Evolutionary conservation across 768 basidiomycete genomes (phyloP).

Genomic region (Trametes elegans): DNA sequence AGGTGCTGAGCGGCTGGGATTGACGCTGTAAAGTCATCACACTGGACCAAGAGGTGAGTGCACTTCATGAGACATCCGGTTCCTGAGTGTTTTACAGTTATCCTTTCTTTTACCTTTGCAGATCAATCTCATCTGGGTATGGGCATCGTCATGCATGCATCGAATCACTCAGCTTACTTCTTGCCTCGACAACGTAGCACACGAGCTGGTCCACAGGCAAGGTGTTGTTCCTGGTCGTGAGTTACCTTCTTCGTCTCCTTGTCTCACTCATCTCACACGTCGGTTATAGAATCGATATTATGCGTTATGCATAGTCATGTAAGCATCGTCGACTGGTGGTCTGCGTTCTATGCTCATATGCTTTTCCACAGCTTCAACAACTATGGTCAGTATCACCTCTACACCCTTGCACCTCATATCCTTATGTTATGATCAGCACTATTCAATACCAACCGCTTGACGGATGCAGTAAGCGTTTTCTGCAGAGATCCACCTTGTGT

Average conservation of each 20-base stretch:
- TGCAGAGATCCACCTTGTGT: neutral
- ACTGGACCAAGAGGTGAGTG: slow-evolving; percentile 48
- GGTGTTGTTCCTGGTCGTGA: slow-evolving; percentile 50
- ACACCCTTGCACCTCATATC: neutral
- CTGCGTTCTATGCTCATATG: no score
- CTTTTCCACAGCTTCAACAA: slow-evolving; percentile 57
- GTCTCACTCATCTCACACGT: neutral
- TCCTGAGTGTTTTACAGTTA: neutral
- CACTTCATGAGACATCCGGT: neutral
- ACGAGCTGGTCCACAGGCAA: slow-evolving; percentile 59
- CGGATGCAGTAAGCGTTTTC: slow-evolving; percentile 13
- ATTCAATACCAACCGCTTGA: slow-evolving; percentile 35
- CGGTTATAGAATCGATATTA: slow-evolving; percentile 56
- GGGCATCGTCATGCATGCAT: no score
- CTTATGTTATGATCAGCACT: slow-evolving; percentile 31
- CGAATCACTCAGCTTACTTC: no score
- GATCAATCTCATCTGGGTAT: slow-evolving; percentile 57
- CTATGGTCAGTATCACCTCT: slow-evolving; percentile 39
- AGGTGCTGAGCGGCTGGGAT: neutral
- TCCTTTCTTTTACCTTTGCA: no score
- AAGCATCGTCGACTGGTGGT: no score
- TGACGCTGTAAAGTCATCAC: slow-evolving; percentile 42
- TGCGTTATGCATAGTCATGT: slow-evolving; percentile 49
- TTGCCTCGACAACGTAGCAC: slow-evolving; percentile 36
- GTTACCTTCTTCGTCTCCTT: slow-evolving; percentile 17